phyloP scores from a whole-genome alignment of 805 yeast species.

The Monosporozyma servazzii region DNA sequence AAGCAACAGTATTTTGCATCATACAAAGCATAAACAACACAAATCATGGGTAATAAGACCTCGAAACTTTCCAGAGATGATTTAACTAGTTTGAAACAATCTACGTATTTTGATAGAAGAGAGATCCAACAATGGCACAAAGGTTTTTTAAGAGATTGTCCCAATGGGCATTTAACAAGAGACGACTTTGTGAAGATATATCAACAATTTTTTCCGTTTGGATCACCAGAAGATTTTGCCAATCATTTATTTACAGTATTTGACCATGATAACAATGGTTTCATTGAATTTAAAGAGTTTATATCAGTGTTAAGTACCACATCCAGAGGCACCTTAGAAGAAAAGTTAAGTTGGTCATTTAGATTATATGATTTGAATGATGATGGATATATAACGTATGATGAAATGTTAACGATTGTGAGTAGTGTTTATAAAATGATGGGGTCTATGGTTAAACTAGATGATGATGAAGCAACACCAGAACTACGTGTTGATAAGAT shows the following conservation, averaged over 20 bases:
- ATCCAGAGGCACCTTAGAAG: conserved; percentile 75
- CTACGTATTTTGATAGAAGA: conserved; percentile 85
- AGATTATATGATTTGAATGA: conserved; percentile 75
- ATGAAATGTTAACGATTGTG: conserved; percentile 73
- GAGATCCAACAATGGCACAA: conserved; percentile 98
- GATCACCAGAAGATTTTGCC: conserved; percentile 89
- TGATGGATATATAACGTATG: conserved; percentile 65
- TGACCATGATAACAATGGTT: conserved; percentile 71
- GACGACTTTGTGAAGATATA: conserved; percentile 87
- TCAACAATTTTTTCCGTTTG: conserved; percentile 96
- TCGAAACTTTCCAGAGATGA: conserved; percentile 90
- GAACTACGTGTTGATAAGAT: conserved; percentile 78
- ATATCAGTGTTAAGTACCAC: conserved; percentile 81
- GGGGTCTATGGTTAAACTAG: conserved; percentile 83
- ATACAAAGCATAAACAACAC: background rate
- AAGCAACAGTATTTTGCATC: background rate
- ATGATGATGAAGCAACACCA: conserved; percentile 87
- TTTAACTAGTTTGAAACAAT: conserved; percentile 65
- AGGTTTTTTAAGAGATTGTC: conserved; percentile 91
- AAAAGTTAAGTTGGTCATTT: conserved; percentile 85
- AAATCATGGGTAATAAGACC: conserved; percentile 83
- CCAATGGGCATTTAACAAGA: conserved; percentile 75
- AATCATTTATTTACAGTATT: conserved; percentile 81
- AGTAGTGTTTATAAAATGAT: conserved; percentile 88
- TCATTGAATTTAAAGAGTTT: conserved; percentile 86